Evolutionary conservation across 2,329 filamentous ascomycete species (phyloP), one percentile per base, ranked within the genome.

Genomic region (Calonectria crousiana): DNA sequence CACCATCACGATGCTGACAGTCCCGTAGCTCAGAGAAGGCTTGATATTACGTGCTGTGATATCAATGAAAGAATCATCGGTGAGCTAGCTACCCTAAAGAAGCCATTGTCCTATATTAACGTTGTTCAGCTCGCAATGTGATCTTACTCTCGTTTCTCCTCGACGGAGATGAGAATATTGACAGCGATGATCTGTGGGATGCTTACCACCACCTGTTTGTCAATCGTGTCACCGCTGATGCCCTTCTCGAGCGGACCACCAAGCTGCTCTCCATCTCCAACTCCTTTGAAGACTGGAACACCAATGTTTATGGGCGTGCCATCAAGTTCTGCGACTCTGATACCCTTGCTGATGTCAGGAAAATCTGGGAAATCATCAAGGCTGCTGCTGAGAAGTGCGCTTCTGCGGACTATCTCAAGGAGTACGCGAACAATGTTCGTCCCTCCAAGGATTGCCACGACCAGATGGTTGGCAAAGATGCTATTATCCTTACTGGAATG

Each of bases 1-100:
- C n/a, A 67, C 13, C n/a, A 26, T 9, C 28, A 16, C 44, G 51
- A 34, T 56, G 69, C 81, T 85, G 62, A 85, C 71, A 3, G 18
- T 1, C 20, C 14, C 11, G 16, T 30, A 87, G 85, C 84, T 11
- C 53, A 75, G 34, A 80, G 88, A 52, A 86, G 85, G 49, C 81
- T 91, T 6, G 89, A 91, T 75, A 82, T 92, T 53, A 92, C 91
- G 2, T 90, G 87, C 71, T 92, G 90, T 79, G 90, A 92, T 78
- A 76, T 84, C 56, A 85, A 90, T 34, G 81, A 86, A 16, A 86
- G 85, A 23, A 84, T 90, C 66, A 83, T 91, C 64, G 89, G 90
- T 90, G 78, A 67, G 85, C 34, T 4, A 16, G 28, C 32, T 68
- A 76, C 38, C 52, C 67, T 74, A 18, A 14, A 71, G 53, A 23